Base-by-base conservation (phyloP, 345 rosid species). In the Syzygium aromaticum region DNA sequence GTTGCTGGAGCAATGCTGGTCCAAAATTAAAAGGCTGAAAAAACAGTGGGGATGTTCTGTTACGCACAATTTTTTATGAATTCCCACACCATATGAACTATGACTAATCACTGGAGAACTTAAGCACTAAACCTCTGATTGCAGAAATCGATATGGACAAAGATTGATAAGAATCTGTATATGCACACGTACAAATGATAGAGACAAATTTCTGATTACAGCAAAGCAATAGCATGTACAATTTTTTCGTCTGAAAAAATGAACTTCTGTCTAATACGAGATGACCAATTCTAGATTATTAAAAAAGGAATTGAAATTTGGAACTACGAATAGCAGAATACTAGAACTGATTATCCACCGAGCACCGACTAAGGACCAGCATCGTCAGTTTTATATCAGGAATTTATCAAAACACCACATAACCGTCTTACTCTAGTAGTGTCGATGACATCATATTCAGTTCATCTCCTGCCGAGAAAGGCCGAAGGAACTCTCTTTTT, bases 1-100 rank as follows among this genome's bases (percentile, higher is more conserved):
- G 86, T 94, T 95, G 52, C 85, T 91, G 85, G 89, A 88, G 85
- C 98, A 95, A 86, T 94, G 98, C 96, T 96, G 90, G 27, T 86
- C 86, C 86, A 77, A 84, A 88, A 51, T 67, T 49, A 88, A 63
- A 52, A 30, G 73, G 73, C 57, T 53, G 23, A 53, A 84, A 28
- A 84, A 28, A 57, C 46, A 87, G 57, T 28, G 43, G 19, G 19
- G 73, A 61, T n/a, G 73, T 6, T 61, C 73, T 1, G 9, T n/a
- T n/a, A n/a, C 8, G 4, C 38, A 14, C 77, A 0, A 63, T 14
- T 63, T 38, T 3, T 28, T 4, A 63, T 14, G 38, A 63, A 28
- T 46, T 51, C 56, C 61, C 25, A 84, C 59, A 16, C 43, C 33
- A 30, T 16, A 64, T 30, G 43, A 16, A 64, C 77, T 16, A 30